phyloP scores from a whole-genome alignment of 2,329 filamentous ascomycete species.

The Plenodomus lindquistii region DNA sequence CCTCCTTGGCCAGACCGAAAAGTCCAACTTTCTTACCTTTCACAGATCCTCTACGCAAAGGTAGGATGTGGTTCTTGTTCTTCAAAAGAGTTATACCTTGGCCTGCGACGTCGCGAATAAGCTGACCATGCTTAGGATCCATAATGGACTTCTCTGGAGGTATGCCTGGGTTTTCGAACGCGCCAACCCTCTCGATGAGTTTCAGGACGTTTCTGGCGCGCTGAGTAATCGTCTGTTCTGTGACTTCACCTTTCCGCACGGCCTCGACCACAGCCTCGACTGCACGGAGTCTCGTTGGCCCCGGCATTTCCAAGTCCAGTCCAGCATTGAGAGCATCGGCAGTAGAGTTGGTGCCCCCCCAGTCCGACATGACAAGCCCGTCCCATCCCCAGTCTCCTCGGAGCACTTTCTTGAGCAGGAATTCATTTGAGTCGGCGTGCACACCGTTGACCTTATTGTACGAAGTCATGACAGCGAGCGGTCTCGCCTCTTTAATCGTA shows the following conservation, averaged over 20 bases:
- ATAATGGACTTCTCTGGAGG: conserved; percentile 65
- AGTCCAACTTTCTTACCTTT: conserved; percentile 65
- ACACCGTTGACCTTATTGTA: conserved; percentile 76
- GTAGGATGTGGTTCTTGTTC: conserved; percentile 67
- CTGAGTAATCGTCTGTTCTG: conserved; percentile 35
- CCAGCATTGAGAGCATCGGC: conserved; percentile 42
- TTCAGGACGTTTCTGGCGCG: conserved; percentile 51
- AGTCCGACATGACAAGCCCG: conserved; percentile 69
- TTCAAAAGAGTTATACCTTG: conserved; percentile 74
- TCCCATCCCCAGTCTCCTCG: conserved; percentile 73
- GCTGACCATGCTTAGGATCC: conserved; percentile 60
- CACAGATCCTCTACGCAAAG: conserved; percentile 62
- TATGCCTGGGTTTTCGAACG: conserved; percentile 61
- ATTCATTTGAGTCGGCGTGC: conserved; percentile 67
- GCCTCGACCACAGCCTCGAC: conserved; percentile 62
- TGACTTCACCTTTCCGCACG: conserved; percentile 54
- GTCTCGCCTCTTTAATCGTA: conserved; percentile 71
- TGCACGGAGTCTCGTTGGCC: conserved; percentile 67
- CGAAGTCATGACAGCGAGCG: conserved; percentile 71
- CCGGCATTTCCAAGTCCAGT: conserved; percentile 45
- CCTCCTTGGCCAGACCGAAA: conserved; percentile 67
- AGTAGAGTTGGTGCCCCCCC: conserved; percentile 51
- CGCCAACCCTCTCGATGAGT: conserved; percentile 69
- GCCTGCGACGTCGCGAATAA: conserved; percentile 67
- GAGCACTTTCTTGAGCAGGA: conserved; percentile 69